phyloP scores from a whole-genome alignment of 2,329 filamentous ascomycete genomes.

The Lomentospora prolificans region DNA sequence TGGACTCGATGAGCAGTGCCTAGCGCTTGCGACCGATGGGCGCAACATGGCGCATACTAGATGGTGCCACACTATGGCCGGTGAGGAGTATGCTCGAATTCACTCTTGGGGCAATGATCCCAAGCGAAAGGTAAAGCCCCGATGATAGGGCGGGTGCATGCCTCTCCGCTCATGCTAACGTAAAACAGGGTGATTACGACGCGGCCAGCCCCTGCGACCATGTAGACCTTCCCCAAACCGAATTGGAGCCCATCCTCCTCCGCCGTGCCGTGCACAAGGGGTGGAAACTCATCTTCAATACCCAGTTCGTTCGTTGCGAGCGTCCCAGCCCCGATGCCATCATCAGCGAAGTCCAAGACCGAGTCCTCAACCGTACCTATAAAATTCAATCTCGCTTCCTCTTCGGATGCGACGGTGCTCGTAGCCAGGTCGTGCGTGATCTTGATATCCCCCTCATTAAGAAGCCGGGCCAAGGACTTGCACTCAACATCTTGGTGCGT shows the following conservation, averaged over 20 bases:
- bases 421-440: constrained; percentile 26
- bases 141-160: background rate
- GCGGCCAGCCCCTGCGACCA: constrained; percentile 29
- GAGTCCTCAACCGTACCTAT: constrained; percentile 25
- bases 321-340: constrained; percentile 16
- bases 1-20: constrained; percentile 32
- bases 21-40: constrained; percentile 25
- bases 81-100: constrained; percentile 38
- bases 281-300: constrained; percentile 27
- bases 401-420: constrained; percentile 43
- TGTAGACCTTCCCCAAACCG: constrained; percentile 32
- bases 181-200: constrained; percentile 29
- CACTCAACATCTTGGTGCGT: constrained; percentile 30
- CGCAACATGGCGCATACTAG: constrained; percentile 36
- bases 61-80: constrained; percentile 43
- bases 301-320: constrained; percentile 20
- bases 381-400: constrained; percentile 39
- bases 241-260: constrained; percentile 31
- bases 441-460: constrained; percentile 29
- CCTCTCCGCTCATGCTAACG: background rate
- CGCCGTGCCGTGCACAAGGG: constrained; percentile 24
- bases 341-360: constrained; percentile 24
- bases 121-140: constrained; percentile 23
- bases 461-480: constrained; percentile 29
- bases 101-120: constrained; percentile 43